phyloP scores from a whole-genome alignment of 2,329 filamentous ascomycete species.

The Dactylellina parvicollis region DNA sequence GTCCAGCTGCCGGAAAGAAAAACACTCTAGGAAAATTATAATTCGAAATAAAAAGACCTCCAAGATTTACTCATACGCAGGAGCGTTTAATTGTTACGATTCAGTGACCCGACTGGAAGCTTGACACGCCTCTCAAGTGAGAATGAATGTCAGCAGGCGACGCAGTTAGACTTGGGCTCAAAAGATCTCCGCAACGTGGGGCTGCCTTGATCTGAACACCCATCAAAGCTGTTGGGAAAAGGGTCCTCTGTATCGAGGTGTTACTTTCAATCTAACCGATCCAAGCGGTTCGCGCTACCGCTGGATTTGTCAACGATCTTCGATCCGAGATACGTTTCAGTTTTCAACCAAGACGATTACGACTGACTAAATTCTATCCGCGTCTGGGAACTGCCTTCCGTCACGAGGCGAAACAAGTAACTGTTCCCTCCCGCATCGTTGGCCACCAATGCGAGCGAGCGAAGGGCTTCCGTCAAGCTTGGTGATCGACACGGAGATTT shows the following conservation, averaged over 20 bases:
- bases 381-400: slow-evolving; percentile 27
- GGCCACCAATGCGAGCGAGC: slow-evolving; percentile 28
- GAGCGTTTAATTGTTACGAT: not conserved
- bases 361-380: slow-evolving; percentile 7
- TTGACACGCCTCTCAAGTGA: slow-evolving; percentile 32
- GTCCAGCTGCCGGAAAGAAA: not conserved
- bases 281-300: slow-evolving; percentile 6
- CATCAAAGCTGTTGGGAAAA: slow-evolving; percentile 4
- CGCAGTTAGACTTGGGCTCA: slow-evolving; percentile 2
- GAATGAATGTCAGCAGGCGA: slow-evolving; percentile 14
- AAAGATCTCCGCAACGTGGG: slow-evolving; percentile 9
- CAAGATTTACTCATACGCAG: not conserved
- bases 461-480: not conserved
- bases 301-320: slow-evolving; percentile 34
- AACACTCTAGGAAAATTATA: slow-evolving; percentile 5
- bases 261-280: slow-evolving; percentile 26
- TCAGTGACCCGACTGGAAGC: slow-evolving; percentile 22
- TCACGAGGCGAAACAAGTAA: slow-evolving; percentile 49
- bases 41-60: slow-evolving; percentile 4
- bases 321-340: slow-evolving; percentile 39
- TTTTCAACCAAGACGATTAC: slow-evolving; percentile 8
- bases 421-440: slow-evolving; percentile 38
- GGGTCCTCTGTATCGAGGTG: slow-evolving; percentile 37
- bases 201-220: slow-evolving; percentile 32
- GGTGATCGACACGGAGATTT: not conserved